Conservation (phyloP, 2,329 filamentous ascomycete genomes). For the Phaeosphaeria sp. region DNA sequence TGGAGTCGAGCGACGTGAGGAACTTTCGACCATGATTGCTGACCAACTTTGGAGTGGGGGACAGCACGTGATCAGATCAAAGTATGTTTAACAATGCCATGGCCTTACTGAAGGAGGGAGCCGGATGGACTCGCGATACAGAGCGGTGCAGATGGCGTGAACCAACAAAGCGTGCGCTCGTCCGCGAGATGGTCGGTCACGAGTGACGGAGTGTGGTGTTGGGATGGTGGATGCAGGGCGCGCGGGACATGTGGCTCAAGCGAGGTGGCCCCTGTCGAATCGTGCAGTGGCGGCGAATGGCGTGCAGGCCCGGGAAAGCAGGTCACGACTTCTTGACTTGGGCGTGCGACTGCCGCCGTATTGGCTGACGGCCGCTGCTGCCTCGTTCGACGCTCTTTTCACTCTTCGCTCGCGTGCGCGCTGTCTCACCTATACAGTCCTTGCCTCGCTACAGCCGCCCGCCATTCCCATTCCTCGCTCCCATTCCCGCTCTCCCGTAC, state of each 20-base stretch:
- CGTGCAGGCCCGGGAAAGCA: slow-evolving; percentile 19
- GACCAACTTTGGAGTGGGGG: no score
- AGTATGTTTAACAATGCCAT: no score
- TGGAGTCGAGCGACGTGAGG: no score
- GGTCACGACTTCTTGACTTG: slow-evolving; percentile 17
- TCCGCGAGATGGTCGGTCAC: no score
- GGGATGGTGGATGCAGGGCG: slow-evolving; percentile 1
- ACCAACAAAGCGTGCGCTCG: no score
- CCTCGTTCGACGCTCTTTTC: slow-evolving; percentile 6
- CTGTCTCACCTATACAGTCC: slow-evolving; percentile 19
- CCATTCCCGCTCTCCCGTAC: slow-evolving; percentile 1
- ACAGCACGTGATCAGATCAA: no score
- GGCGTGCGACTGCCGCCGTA: slow-evolving; percentile 13
- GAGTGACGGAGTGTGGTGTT: background rate
- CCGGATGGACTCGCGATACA: no score
- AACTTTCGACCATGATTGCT: no score
- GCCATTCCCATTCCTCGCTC: slow-evolving; percentile 4
- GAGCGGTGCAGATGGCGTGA: no score
- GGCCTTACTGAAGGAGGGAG: no score
- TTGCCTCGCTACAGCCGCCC: slow-evolving; percentile 12
- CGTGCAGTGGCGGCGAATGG: slow-evolving; percentile 30
- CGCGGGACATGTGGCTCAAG: background rate
- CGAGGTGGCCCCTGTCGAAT: slow-evolving; percentile 20
- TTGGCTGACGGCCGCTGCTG: slow-evolving; percentile 25
- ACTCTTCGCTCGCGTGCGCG: slow-evolving; percentile 10